Percentiles rank a stretch among this genome's conserved stretches.
These are phyloP conservation scores for Pythium dissotocum DNA, from an alignment of 352 stramenopile genomes.

Conservation along the genomic window DNA sequence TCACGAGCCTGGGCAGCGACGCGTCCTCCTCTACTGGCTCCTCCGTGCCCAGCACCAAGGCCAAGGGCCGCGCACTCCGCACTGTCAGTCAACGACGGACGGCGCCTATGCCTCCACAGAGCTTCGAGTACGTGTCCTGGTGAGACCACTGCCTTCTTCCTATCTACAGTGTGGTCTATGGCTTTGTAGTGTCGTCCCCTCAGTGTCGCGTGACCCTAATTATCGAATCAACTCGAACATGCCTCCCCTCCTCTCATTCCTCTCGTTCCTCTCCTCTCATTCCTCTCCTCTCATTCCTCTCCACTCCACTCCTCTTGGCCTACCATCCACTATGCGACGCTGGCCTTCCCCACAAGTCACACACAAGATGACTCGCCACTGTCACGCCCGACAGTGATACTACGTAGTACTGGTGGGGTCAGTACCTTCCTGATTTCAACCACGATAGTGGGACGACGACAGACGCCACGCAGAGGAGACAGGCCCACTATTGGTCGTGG, in stretches of 20 bases:
- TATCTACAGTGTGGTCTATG: not conserved
- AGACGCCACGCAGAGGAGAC: no score
- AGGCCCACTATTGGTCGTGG: not conserved
- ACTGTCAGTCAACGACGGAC: constrained; percentile 3
- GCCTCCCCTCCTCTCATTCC: not conserved
- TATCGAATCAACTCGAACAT: not conserved
- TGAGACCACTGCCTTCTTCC: not conserved
- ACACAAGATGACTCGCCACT: no score
- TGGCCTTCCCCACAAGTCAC: no score
- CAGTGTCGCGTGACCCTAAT: not conserved
- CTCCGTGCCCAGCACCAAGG: not conserved
- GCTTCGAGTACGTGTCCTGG: constrained; percentile 20
- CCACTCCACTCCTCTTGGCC: no score
- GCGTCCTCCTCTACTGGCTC: not conserved
- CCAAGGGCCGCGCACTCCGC: not conserved
- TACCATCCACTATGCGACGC: no score
- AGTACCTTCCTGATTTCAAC: not conserved
- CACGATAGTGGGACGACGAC: not conserved
- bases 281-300: no score
- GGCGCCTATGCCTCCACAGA: constrained; percentile 17
- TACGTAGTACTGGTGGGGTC: not conserved
- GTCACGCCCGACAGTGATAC: no score
- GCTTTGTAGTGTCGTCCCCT: not conserved
- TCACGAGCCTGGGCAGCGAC: constrained; percentile 11
- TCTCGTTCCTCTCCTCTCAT: not conserved